A percentile compares a stretch with the other conserved stretches of the same genome.
phyloP scores from a whole-genome alignment of 345 rosid genomes.

The Citrus inodora region DNA sequence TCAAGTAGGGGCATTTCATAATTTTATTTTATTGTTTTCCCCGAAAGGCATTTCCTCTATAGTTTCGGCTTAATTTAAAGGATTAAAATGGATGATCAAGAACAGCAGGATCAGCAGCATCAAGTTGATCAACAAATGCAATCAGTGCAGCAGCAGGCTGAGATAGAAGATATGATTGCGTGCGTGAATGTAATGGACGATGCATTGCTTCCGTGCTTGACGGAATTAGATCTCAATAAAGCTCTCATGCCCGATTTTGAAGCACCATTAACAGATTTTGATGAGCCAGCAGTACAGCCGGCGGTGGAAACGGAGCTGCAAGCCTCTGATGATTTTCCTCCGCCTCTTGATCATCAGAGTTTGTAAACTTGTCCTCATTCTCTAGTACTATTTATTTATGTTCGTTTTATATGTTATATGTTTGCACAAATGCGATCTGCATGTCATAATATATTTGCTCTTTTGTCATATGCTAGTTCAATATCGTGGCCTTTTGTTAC shows the following conservation, averaged over 20 bases:
- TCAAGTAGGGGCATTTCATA: neutral
- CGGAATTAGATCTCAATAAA: neutral
- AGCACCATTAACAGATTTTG: neutral
- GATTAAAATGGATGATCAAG: neutral
- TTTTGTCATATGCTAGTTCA: neutral
- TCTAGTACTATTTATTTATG: neutral
- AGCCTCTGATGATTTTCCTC: neutral
- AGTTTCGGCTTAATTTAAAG: neutral
- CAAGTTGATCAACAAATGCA: neutral
- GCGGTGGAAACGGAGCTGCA: neutral
- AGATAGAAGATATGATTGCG: neutral
- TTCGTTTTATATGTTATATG: neutral
- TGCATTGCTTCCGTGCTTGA: neutral
- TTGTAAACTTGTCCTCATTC: neutral
- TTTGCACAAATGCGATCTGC: neutral
- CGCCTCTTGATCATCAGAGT: neutral
- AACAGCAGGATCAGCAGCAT: neutral
- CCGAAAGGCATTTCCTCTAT: neutral
- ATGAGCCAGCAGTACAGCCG: neutral
- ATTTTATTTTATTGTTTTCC: neutral
- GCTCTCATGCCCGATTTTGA: neutral
- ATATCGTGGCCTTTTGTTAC: neutral
- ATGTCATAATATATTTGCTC: neutral
- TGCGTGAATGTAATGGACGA: neutral
- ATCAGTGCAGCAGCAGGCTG: neutral